Base-by-base conservation (phyloP, 1,284 basidiomycete species). In the Sporisorium iseilematis-ciliati region DNA sequence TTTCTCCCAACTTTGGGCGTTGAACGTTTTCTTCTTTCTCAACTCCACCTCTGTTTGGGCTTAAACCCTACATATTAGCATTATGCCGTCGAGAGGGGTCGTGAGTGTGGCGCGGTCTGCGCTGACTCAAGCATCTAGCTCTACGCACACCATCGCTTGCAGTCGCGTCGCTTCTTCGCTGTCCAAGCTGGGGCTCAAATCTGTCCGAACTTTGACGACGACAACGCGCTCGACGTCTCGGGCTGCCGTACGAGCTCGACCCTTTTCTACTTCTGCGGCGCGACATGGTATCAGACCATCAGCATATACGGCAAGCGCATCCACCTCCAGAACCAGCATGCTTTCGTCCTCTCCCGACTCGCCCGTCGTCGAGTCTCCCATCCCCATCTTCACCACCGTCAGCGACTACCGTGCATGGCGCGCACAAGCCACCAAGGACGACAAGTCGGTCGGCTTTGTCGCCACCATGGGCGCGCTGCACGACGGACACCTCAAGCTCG, bases 381-480 rank as follows among this genome's bases (percentile, higher is more conserved):
- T 96, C 65, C 92, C 91, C 5, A 89, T 97, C 56, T 90, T 96
- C 76, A 90, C 89, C 4, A 90, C 91, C 0, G 87, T 97, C 26
- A 85, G 88, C 4, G 88, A 90, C 3, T 91, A 91, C 78, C 89
- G 94, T 49, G 86, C 88, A 87, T 99, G 95, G 96, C 88, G 95
- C 26, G 86, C 87, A 50, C 86, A 87, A 51, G 92, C 90, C 0
- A 90, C 74, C 35, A 52, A 58, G 23, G 48, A 65, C 29, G 60
- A 60, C 59, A 64, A 75, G 52, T 63, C 69, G 21, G 93, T 99
- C 4, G 96, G 96, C 0, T 93, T 93, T 68, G 94, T 99, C 10
- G 91, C 96, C 0, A 99, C 96, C 42, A 99, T 99, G 97, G 96
- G 96, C 26, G 95, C 95, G 0, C 86, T 99, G 53, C 96, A 99